A percentile compares a stretch with the other conserved stretches of the same genome.
These are phyloP conservation scores for Rhynchosporium secalis DNA, from an alignment of 2,329 filamentous ascomycete genomes.

Conservation along the genomic window DNA sequence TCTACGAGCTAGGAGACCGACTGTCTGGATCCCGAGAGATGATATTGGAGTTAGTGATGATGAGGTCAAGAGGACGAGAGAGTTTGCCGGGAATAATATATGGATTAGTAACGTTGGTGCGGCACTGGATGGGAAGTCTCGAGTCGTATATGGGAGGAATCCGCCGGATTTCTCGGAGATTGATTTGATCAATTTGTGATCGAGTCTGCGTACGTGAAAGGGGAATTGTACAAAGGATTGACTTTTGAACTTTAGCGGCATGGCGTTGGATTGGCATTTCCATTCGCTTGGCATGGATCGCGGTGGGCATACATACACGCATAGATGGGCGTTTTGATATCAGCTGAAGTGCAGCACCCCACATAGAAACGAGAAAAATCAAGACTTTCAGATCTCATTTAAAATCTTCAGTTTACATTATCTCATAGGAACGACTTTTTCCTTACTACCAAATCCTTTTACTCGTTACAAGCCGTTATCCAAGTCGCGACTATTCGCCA, in stretches of 20 bases:
- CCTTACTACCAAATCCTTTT: too few species aligned
- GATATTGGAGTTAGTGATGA: conserved; percentile 89
- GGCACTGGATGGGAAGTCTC: conserved; percentile 77
- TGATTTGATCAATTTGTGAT: conserved; percentile 76
- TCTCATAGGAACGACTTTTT: too few species aligned
- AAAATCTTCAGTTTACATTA: too few species aligned
- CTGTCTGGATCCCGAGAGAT: conserved; percentile 92
- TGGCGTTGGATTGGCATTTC: conserved; percentile 17
- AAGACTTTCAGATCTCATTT: background rate
- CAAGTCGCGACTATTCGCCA: too few species aligned
- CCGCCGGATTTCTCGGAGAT: conserved; percentile 89
- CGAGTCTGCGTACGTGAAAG: background rate
- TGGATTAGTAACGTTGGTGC: conserved; percentile 96
- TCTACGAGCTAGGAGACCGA: conserved; percentile 78
- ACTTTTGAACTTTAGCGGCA: conserved; percentile 22
- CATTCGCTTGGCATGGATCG: conserved; percentile 13
- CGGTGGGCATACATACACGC: conserved; percentile 13
- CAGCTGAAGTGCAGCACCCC: conserved; percentile 7
- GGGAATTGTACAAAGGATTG: background rate
- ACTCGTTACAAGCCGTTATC: too few species aligned
- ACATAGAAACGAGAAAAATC: conserved; percentile 10
- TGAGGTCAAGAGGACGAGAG: conserved; percentile 77
- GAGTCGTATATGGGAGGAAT: conserved; percentile 80
- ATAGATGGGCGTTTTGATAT: conserved; percentile 7
- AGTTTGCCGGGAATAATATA: conserved; percentile 57